Evolutionary conservation across 805 yeast species (phyloP).

Genomic region (Wickerhamomyces xylosicus): DNA sequence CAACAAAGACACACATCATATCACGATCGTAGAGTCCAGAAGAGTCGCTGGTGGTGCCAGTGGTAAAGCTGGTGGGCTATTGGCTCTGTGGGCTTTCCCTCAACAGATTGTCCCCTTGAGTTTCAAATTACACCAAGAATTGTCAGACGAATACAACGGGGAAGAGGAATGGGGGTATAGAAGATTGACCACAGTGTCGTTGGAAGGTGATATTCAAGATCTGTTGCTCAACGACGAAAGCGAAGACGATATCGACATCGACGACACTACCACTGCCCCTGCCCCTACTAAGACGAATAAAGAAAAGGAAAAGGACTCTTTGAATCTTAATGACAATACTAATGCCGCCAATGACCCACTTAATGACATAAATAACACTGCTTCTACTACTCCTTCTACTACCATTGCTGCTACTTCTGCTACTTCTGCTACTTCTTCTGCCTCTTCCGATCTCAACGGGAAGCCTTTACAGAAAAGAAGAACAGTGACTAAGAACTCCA

Average conservation of each 20-base stretch:
- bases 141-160: constrained; percentile 75
- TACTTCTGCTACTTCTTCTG: background rate
- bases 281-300: constrained; percentile 15
- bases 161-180: constrained; percentile 88
- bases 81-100: constrained; percentile 96
- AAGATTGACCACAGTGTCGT: constrained; percentile 71
- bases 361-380: too few species aligned
- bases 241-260: constrained; percentile 9
- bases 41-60: constrained; percentile 96
- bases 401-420: background rate
- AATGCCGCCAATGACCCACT: background rate
- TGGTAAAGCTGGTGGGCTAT: constrained; percentile 94
- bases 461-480: constrained; percentile 23
- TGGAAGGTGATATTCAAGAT: constrained; percentile 67
- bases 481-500: constrained; percentile 26
- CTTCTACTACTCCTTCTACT: background rate
- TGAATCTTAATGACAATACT: background rate
- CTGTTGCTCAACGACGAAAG: constrained; percentile 14
- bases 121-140: constrained; percentile 74
- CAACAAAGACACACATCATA: constrained; percentile 62
- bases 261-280: constrained; percentile 12
- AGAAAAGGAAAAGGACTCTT: background rate
- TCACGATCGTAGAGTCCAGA: constrained; percentile 79
- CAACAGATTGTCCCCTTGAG: constrained; percentile 86
- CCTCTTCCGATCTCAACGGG: constrained; percentile 5